phyloP scores from a whole-genome alignment of 345 rosid genomes.

The Stellera chamaejasme region DNA sequence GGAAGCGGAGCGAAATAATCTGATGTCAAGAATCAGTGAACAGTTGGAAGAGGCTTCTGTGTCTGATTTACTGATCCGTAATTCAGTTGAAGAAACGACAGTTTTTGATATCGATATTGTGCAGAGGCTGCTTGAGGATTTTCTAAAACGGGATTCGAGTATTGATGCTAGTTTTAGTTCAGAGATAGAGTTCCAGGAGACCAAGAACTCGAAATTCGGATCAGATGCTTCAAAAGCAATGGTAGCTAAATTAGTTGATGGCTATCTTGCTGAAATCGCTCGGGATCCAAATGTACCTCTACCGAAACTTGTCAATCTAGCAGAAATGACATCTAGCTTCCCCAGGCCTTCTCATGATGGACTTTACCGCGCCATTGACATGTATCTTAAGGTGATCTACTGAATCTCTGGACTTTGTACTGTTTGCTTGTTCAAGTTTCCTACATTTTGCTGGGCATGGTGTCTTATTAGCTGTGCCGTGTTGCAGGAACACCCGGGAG shows the following conservation, averaged over 20 bases:
- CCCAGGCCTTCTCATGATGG: slow-evolving; percentile 60
- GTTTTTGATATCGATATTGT: slow-evolving; percentile 51
- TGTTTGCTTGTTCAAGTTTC: neutral
- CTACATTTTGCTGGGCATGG: neutral
- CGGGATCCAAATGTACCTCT: slow-evolving; percentile 44
- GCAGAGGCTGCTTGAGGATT: slow-evolving; percentile 42
- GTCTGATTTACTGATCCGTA: slow-evolving; percentile 40
- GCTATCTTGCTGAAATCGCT: slow-evolving; percentile 56
- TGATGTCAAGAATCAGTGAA: slow-evolving; percentile 36
- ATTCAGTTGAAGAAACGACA: slow-evolving; percentile 29
- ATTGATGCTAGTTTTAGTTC: slow-evolving; percentile 9
- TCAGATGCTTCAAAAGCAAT: slow-evolving; percentile 30
- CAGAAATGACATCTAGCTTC: slow-evolving; percentile 35
- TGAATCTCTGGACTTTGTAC: neutral
- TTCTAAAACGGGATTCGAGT: slow-evolving; percentile 21
- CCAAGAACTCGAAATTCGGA: slow-evolving; percentile 21
- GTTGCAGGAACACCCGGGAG: slow-evolving; percentile 52
- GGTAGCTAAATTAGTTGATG: slow-evolving; percentile 55
- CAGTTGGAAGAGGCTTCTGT: slow-evolving; percentile 49
- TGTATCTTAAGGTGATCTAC: slow-evolving; percentile 55
- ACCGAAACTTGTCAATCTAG: slow-evolving; percentile 31
- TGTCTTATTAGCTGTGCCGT: neutral
- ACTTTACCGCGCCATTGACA: slow-evolving; percentile 65
- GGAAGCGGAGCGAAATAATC: slow-evolving; percentile 35
- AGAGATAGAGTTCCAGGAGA: slow-evolving; percentile 23